A percentile compares a stretch with the other conserved stretches of the same genome.
These are phyloP conservation scores for Quercus robur DNA, from an alignment of 306 rosid genomes.

Conservation along the genomic window DNA sequence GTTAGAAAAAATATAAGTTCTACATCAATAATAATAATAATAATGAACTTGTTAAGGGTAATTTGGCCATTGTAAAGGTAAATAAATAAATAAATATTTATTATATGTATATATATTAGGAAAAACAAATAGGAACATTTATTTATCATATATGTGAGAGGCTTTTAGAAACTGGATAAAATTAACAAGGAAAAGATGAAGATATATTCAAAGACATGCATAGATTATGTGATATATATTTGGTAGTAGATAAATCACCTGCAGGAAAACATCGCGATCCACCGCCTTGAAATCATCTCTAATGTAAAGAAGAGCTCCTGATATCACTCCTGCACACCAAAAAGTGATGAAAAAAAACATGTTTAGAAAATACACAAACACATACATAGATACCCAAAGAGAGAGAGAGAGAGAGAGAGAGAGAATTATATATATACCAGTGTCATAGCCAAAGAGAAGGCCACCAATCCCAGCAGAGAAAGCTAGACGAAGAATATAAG, in stretches of 20 bases:
- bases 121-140: too few relatives aligned
- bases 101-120: too few relatives aligned
- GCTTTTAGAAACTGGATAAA: too few relatives aligned
- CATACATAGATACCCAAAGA: background rate
- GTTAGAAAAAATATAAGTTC: too few relatives aligned
- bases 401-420: background rate
- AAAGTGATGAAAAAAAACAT: background rate
- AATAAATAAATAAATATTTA: too few relatives aligned
- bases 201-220: too few relatives aligned
- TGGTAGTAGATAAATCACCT: constrained; percentile 25
- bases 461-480: constrained; percentile 77
- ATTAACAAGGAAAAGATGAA: too few relatives aligned
- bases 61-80: background rate
- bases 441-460: constrained; percentile 64
- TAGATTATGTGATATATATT: background rate
- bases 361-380: too few relatives aligned
- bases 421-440: constrained; percentile 23
- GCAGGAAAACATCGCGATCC: constrained; percentile 37
- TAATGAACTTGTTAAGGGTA: background rate
- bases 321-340: constrained; percentile 48
- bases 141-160: too few relatives aligned
- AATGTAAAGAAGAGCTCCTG: constrained; percentile 62
- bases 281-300: constrained; percentile 55
- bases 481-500: constrained; percentile 66
- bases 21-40: too few relatives aligned